Base-by-base conservation (phyloP, 257 asterid species). In the Oldenlandia corymbosa region DNA sequence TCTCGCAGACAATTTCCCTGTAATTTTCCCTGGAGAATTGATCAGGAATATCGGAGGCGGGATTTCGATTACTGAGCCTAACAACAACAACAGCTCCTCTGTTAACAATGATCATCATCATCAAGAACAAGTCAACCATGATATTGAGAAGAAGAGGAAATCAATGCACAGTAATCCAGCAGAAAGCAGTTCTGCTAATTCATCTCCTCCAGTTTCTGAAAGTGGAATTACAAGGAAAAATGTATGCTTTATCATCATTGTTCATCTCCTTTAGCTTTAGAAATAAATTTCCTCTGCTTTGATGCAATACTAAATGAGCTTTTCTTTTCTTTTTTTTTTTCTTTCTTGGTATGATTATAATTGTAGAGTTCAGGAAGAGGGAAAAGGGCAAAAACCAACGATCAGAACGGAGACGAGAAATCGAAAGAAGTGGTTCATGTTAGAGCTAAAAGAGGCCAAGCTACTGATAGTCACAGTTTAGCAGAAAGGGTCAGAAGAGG, bases 401-500 rank as follows among this genome's bases (percentile, higher is more conserved):
- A n/a, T n/a, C n/a, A 60, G 54, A 79, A 74, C 45, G 84, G 59
- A 74, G 86, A 69, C 3, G 84, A 81, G 26, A 81, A 78, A 56
- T 70, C 71, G 49, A 48, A 76, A 49, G 94, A 83, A 59, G 97
- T 90, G 73, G 84, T 91, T 56, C 98, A 86, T 76, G 96, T 91
- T 42, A 83, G 98, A 68, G 98, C 96, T n/a, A 81, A 72, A 74
- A 84, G 96, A 53, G 98, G 98, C 36, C 95, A 86, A 64, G 98
- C 98, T 30, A 91, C 98, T 50, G 95, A 91, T 72, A 88, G 95
- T 69, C 98, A 91, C 79, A 91, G 98, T 69, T 83, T 91, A 76
- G 98, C 96, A 62, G 98, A 91, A 77, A 80, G 98, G 76, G 97
- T 79, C 20, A 85, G 98, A 83, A 81, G 98, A 81, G 95, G 84